Evolutionary conservation across 371 early-diverging fungal genomes (phyloP), one percentile per base, ranked within the genome.

Genomic region (Mortierella sp.): DNA sequence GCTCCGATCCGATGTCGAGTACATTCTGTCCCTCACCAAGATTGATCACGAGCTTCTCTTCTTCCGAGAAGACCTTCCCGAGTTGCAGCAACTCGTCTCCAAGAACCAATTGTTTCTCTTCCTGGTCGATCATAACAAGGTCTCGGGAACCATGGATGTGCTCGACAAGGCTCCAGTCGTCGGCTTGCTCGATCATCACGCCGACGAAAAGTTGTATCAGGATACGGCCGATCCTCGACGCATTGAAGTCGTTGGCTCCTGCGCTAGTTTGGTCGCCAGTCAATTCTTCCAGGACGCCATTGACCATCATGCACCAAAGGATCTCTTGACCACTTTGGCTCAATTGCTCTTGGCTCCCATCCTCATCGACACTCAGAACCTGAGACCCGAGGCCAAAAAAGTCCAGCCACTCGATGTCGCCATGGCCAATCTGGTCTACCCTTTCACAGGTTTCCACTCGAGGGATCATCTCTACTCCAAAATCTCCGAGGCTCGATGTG

Each of bases 141-240:
- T 90, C 16, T 78, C 89, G 0, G 70, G 73, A 16, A 80, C 85
- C 2, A 81, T 89, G 69, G 13, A 45, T 34, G 45, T 59, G 0
- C 34, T 63, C 16, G 43, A 45, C 0, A 39, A 45, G 24, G 79
- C 69, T 21, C 68, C 63, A 14, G 87, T 94, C 7, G 62, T 70
- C 1, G 90, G 88, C 7, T 71, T 94, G 12, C 41, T 92, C 12
- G 94, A 94, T 73, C 94, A 94, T 62, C 94, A 94, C 63, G 78
- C 63, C 1, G 93, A 94, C 67, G 89, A 88, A 54, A 67, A 67
- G 4, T 53, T 73, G 8, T 86, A 88, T 54, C 27, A 25, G n/a
- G 67, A 82, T 21, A 67, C 67, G 0, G 81, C 79, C 40, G 53
- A 65, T 9, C 65, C 80, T 10, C 81, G 92, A 28, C 60, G 72